Conservation (phyloP, 805 yeast genomes). For the Hanseniaspora pseudoguilliermondii region DNA sequence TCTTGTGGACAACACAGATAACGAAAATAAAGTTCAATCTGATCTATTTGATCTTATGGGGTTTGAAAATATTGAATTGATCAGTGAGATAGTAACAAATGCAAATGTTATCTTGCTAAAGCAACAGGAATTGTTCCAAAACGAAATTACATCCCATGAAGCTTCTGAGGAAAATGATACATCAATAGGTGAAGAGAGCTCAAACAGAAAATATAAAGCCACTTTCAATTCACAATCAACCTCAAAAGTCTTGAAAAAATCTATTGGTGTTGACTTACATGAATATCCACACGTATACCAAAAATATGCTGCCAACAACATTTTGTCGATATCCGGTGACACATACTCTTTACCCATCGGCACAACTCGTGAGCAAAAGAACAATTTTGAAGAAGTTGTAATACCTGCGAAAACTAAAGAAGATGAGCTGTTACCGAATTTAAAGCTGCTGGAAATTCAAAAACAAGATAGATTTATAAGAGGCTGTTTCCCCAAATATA, state of each 20-base stretch:
- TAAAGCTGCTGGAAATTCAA: constrained; percentile 39
- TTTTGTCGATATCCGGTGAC: constrained; percentile 68
- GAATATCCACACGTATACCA: constrained; percentile 81
- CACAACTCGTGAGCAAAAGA: constrained; percentile 49
- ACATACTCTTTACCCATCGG: constrained; percentile 72
- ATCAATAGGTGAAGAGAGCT: constrained; percentile 33
- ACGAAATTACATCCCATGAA: constrained; percentile 20
- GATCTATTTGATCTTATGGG: constrained; percentile 71
- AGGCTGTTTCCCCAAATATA: constrained; percentile 72
- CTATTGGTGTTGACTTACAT: constrained; percentile 31
- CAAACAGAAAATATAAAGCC: constrained; percentile 38
- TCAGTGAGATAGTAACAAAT: constrained; percentile 46
- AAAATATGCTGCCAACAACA: constrained; percentile 51
- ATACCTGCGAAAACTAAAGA: constrained; percentile 58
- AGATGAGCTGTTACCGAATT: constrained; percentile 23
- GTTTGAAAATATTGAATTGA: constrained; percentile 70
- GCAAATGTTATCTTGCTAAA: constrained; percentile 26
- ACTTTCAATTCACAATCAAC: constrained; percentile 32
- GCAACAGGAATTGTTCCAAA: constrained; percentile 16
- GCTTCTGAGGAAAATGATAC: constrained; percentile 44
- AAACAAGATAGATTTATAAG: constrained; percentile 68
- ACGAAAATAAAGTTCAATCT: constrained; percentile 56
- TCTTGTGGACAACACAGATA: constrained; percentile 25
- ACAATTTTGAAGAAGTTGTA: constrained; percentile 62
- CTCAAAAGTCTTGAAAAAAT: constrained; percentile 24